phyloP scores from a whole-genome alignment of 1,139 yeast species.

The Nakaseomyces delphensis region DNA sequence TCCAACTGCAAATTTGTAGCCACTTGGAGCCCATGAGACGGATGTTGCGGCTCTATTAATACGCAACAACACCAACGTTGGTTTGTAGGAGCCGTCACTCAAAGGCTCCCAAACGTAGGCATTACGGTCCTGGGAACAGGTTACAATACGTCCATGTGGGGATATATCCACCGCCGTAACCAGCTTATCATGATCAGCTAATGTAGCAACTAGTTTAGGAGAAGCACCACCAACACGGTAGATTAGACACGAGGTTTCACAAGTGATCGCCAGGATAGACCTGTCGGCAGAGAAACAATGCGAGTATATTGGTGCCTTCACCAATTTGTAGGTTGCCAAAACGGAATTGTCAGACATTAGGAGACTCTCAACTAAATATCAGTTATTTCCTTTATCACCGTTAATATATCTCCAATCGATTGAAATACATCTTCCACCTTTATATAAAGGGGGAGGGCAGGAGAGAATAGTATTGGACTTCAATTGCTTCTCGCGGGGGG shows the following conservation, averaged over 20 bases:
- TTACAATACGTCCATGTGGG: slow-evolving; percentile 79
- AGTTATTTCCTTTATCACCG: too few relatives aligned
- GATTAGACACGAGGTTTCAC: slow-evolving; percentile 66
- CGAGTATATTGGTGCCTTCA: slow-evolving; percentile 81
- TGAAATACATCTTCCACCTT: too few relatives aligned
- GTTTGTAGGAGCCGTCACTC: slow-evolving; percentile 58
- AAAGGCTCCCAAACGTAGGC: slow-evolving; percentile 92
- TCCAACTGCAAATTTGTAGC: slow-evolving; percentile 92
- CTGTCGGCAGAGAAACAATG: slow-evolving; percentile 76
- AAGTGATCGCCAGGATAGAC: slow-evolving; percentile 68
- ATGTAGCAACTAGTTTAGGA: slow-evolving; percentile 43
- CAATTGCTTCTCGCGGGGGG: too few relatives aligned
- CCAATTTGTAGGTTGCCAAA: slow-evolving; percentile 47
- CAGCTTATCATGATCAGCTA: slow-evolving; percentile 84
- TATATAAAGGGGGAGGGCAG: too few relatives aligned
- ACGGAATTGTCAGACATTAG: slow-evolving; percentile 29
- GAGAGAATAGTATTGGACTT: too few relatives aligned
- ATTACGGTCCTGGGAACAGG: slow-evolving; percentile 96
- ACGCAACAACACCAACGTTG: slow-evolving; percentile 84
- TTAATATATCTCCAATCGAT: too few relatives aligned
- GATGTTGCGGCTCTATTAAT: slow-evolving; percentile 91
- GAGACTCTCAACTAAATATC: slow-evolving; percentile 32
- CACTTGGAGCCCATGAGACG: slow-evolving; percentile 91
- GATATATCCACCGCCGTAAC: slow-evolving; percentile 94
- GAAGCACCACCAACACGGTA: slow-evolving; percentile 45